These are phyloP conservation scores for Sistotremastrum niveocremeum DNA, from an alignment of 768 basidiomycete genomes.

Conservation along the genomic window DNA sequence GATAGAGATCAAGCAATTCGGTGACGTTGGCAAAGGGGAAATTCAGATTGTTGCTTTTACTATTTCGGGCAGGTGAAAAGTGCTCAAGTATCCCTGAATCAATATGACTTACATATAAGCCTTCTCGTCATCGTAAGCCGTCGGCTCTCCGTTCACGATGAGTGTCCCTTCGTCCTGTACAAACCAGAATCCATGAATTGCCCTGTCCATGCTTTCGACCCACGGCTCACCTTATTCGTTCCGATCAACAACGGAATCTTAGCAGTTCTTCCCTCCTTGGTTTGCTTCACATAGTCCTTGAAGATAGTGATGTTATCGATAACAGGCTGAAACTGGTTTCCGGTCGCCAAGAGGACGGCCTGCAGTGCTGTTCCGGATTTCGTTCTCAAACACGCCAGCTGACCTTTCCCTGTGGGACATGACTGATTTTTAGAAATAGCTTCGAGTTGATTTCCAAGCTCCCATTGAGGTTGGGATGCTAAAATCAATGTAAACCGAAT, in stretches of 20 bases:
- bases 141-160: conserved; percentile 15
- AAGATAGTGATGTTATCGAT: conserved; percentile 16
- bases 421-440: conserved; percentile 9
- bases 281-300: conserved; percentile 12
- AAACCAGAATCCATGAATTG: neutral
- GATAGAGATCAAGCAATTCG: conserved; percentile 10
- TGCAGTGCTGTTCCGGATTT: conserved; percentile 10
- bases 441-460: conserved; percentile 10
- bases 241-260: conserved; percentile 12
- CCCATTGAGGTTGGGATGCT: conserved; percentile 15
- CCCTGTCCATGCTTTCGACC: neutral
- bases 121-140: conserved; percentile 11
- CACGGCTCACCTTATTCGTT: conserved; percentile 8
- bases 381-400: conserved; percentile 12
- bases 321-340: conserved; percentile 16
- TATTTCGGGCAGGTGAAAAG: neutral
- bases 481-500: neutral
- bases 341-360: conserved; percentile 9
- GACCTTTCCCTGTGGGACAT: conserved; percentile 10
- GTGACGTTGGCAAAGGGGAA: conserved; percentile 13
- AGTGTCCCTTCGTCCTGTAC: conserved; percentile 13
- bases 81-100: neutral
- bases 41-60: conserved; percentile 14
- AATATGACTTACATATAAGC: conserved; percentile 9
- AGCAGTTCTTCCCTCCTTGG: conserved; percentile 9